Evolutionary conservation across 2,329 filamentous ascomycete species (phyloP), one percentile per base, ranked within the genome.

Genomic region (Ceratocystiopsis brevicomis): DNA sequence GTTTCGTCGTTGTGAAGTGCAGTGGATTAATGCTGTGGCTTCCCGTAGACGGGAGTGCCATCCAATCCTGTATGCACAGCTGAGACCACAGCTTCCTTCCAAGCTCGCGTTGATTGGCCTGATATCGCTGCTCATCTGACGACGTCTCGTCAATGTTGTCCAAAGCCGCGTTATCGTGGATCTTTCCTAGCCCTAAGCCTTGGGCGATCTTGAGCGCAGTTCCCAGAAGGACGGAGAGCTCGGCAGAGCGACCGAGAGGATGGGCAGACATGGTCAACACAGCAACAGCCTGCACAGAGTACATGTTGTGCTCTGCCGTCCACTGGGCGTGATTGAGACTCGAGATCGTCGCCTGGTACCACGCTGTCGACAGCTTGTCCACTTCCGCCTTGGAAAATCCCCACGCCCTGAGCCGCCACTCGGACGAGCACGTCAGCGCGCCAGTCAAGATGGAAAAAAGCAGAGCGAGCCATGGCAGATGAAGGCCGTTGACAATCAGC

Each of bases 231-330:
- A 40, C 38, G 25, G 38, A 40, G 30, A 40, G 38, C 25, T 40
- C 38, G 25, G 25, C 25, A 9, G 38, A 40, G 38, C 38, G 25
- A 18, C 38, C 38, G 38, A 40, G 38, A 11, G 38, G 25, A 33
- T 40, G 38, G 38, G 38, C 38, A 17, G 38, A 40, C 38, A 40
- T 40, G 25, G 38, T 40, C 38, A 40, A 40, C 38, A 40, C 38
- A 40, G 38, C 25, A n/a, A 40, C 38, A 8, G 38, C n/a, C 25
- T 40, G 38, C 25, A 40, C 38, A n/a, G 38, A 40, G 25, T 40
- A 40, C 12, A 40, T 10, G 25, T 40, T 12, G n/a, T 40, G 38
- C n/a, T 40, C 38, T 40, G 38, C 25, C 38, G 38, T 40, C 38
- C 38, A 40, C 38, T 40, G 38, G 38, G 38, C 38, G 19, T 40